Evolutionary conservation across 257 asterid species (phyloP).

Genomic region (Leonotis leonurus): DNA sequence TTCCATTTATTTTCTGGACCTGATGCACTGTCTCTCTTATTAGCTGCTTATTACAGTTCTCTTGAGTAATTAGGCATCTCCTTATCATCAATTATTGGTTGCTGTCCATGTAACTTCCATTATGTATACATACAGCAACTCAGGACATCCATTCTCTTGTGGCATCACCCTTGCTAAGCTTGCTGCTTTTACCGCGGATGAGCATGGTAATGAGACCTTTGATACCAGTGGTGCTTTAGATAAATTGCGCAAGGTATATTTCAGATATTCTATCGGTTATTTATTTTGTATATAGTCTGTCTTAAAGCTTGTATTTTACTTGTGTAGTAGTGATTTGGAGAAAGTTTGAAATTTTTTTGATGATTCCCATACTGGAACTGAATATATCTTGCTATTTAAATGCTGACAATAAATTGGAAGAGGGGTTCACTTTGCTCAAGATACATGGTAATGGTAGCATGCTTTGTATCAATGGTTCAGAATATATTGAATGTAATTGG

Average conservation of each 20-base stretch:
- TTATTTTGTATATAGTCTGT: background rate
- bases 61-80: conserved; percentile 5
- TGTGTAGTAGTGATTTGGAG: background rate
- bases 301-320: conserved; percentile 4
- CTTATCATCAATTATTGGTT: conserved; percentile 2
- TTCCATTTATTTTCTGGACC: background rate
- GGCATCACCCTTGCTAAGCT: conserved; percentile 95
- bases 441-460: background rate
- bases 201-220: conserved; percentile 95
- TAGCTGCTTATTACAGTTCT: background rate
- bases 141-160: conserved; percentile 88
- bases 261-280: conserved; percentile 13
- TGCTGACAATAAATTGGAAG: conserved; percentile 2
- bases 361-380: conserved; percentile 6
- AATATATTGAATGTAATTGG: conserved; percentile 17
- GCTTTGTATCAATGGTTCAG: conserved; percentile 10
- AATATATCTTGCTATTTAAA: background rate
- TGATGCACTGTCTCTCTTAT: conserved; percentile 4
- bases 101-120: conserved; percentile 12
- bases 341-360: background rate
- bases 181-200: conserved; percentile 98
- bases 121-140: conserved; percentile 53
- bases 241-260: conserved; percentile 85
- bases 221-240: conserved; percentile 99
- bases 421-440: background rate